phyloP scores from a whole-genome alignment of 257 asterid species.

The Cinchona pubescens region DNA sequence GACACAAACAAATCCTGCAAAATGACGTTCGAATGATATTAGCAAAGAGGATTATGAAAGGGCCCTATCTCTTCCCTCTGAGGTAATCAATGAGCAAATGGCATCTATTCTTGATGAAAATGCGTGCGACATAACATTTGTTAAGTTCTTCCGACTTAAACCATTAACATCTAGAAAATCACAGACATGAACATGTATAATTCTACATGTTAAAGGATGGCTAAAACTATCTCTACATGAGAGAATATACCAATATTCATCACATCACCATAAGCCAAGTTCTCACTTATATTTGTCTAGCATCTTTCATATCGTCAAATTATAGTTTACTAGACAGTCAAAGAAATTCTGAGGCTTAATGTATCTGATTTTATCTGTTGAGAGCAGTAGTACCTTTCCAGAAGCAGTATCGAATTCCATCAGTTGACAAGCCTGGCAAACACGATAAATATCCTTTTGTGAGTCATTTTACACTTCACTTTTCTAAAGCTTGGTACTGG shows the following conservation, averaged over 20 bases:
- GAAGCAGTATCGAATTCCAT: constrained; percentile 73
- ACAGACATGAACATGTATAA: not conserved
- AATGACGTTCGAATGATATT: constrained; percentile 16
- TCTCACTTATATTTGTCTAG: not conserved
- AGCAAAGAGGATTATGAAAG: not conserved
- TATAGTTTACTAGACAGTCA: not conserved
- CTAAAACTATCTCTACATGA: not conserved
- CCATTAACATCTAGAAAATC: not conserved
- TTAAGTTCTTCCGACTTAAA: not conserved
- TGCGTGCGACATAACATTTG: not conserved
- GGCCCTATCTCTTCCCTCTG: not conserved
- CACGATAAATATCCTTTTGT: constrained; percentile 18
- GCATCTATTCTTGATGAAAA: not conserved
- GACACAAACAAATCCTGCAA: constrained; percentile 49
- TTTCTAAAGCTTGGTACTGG: constrained; percentile 16
- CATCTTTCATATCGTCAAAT: constrained; percentile 6
- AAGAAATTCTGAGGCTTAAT: not conserved
- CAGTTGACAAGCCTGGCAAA: constrained; percentile 68
- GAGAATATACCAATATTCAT: not conserved
- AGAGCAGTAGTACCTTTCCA: constrained; percentile 71
- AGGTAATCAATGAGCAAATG: not conserved
- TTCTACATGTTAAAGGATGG: not conserved
- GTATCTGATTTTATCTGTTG: constrained; percentile 9
- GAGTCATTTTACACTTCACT: constrained; percentile 8
- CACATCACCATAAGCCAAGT: not conserved